Conservation (phyloP, 2,329 filamentous ascomycete species). For the Tolypocladium guangdongense region DNA sequence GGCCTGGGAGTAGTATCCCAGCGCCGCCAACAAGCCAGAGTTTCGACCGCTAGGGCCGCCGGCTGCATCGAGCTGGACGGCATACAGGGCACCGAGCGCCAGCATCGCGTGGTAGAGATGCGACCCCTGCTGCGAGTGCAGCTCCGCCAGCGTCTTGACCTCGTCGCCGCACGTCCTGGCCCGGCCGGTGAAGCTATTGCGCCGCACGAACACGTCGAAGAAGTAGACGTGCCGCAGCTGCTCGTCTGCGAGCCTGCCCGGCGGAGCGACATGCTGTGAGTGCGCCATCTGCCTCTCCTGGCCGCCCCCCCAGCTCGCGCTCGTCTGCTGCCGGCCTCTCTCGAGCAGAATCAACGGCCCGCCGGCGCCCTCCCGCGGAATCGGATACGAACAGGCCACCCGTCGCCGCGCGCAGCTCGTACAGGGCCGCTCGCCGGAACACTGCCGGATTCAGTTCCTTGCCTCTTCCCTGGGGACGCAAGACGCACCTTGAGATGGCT, state of each 20-base stretch:
- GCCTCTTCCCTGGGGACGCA: neutral
- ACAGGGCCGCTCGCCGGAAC: slow-evolving; percentile 21
- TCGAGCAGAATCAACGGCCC: slow-evolving; percentile 11
- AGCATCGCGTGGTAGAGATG: neutral
- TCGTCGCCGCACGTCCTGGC: slow-evolving; percentile 7
- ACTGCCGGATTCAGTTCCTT: slow-evolving; percentile 9
- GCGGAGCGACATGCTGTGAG: neutral
- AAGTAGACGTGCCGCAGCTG: slow-evolving; percentile 13
- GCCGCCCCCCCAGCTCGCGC: neutral
- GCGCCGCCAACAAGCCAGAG: neutral
- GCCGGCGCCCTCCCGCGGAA: neutral
- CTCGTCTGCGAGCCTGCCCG: slow-evolving; percentile 6
- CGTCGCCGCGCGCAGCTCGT: slow-evolving; percentile 15
- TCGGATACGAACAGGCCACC: slow-evolving; percentile 11
- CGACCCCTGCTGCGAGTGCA: neutral
- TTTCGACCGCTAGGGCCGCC: neutral
- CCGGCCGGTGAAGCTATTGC: slow-evolving; percentile 16
- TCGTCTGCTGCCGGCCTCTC: slow-evolving; percentile 6
- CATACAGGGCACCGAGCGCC: neutral
- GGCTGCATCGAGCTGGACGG: neutral
- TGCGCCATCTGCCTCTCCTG: neutral
- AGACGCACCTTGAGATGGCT: slow-evolving; percentile 22
- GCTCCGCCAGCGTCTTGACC: slow-evolving; percentile 9
- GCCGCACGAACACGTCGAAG: slow-evolving; percentile 17
- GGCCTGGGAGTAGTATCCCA: neutral